A percentile compares a stretch with the other conserved stretches of the same genome.
These are phyloP conservation scores for Amaranthus hypochondriacus DNA, from an alignment of 148 eudicot species.

Conservation along the genomic window DNA sequence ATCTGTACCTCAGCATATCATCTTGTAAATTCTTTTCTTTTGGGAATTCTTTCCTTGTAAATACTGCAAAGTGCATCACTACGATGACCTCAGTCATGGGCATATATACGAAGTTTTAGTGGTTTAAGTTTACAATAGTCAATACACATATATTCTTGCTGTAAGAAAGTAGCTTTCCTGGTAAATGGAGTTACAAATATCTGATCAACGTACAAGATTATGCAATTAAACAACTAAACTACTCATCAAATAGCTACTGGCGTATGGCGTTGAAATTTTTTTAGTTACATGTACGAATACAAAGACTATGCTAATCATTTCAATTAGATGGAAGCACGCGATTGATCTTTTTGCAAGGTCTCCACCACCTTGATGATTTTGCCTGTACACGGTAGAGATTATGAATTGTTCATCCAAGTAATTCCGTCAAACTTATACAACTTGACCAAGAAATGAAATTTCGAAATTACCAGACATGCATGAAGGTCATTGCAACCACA, in stretches of 20 bases:
- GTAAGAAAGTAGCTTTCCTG: background rate
- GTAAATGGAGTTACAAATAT: background rate
- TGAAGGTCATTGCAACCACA: constrained; percentile 33
- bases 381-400: background rate
- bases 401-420: background rate
- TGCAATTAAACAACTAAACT: background rate
- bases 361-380: constrained; percentile 6
- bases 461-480: constrained; percentile 21
- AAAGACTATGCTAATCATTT: background rate
- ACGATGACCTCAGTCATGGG: background rate
- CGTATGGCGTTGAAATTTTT: background rate
- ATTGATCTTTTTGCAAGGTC: background rate
- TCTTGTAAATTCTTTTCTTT: background rate
- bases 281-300: background rate
- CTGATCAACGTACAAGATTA: background rate
- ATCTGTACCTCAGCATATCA: background rate
- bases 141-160: too few species aligned
- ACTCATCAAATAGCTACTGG: background rate
- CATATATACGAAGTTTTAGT: background rate
- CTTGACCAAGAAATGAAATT: background rate
- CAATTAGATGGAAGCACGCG: background rate
- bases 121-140: background rate
- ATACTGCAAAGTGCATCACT: background rate
- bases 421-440: background rate
- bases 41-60: background rate